These are phyloP conservation scores for Penicillium fimorum DNA, from an alignment of 495 filamentous ascomycete species.

Conservation along the genomic window DNA sequence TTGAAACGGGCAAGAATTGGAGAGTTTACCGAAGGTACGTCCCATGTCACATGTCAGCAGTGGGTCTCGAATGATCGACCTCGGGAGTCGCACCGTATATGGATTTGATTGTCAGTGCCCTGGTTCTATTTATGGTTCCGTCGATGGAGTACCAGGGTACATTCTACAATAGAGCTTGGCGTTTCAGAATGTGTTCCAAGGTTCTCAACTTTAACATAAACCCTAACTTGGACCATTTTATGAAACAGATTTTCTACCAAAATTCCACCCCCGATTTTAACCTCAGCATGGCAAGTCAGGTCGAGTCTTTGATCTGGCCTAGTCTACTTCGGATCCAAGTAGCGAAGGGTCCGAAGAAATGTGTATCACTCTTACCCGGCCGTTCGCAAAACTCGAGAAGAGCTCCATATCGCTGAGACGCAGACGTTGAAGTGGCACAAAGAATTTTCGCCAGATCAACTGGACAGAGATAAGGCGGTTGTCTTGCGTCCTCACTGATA, in stretches of 20 bases:
- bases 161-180: no score
- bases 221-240: not conserved
- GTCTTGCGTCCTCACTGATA: constrained; percentile 60
- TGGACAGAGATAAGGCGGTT: constrained; percentile 67
- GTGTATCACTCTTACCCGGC: not conserved
- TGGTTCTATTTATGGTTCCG: no score
- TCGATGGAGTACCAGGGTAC: no score
- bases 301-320: not conserved
- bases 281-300: not conserved
- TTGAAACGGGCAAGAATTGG: no score
- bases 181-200: not conserved
- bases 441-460: constrained; percentile 58
- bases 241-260: not conserved
- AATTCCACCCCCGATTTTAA: not conserved
- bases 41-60: no score
- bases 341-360: constrained; percentile 24
- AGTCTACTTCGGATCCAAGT: constrained; percentile 21
- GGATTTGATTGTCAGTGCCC: no score
- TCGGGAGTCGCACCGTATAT: no score
- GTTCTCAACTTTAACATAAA: not conserved
- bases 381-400: constrained; percentile 45
- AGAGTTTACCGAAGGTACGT: no score
- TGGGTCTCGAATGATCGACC: no score
- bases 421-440: constrained; percentile 31
- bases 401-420: constrained; percentile 40